Percentiles rank a stretch among this genome's conserved stretches.
Conservation (phyloP, 345 rosid species). For the Heritiera fomes region DNA sequence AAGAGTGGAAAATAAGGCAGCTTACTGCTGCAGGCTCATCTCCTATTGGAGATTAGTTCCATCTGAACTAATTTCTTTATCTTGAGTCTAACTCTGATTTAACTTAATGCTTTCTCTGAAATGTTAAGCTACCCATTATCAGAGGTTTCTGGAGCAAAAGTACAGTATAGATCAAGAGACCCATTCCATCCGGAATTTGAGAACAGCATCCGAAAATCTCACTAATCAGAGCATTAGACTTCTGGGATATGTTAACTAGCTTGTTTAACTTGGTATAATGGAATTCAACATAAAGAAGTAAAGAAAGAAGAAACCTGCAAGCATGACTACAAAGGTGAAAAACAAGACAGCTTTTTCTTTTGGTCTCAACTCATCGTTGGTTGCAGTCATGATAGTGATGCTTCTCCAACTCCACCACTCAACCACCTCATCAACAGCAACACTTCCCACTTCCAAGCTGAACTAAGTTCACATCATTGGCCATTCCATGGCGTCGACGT, state of each 20-base stretch:
- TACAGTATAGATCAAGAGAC: conserved; percentile 30
- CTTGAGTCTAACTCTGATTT: conserved; percentile 12
- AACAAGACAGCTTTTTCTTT: not conserved
- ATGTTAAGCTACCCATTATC: conserved; percentile 3
- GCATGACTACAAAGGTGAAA: conserved; percentile 1
- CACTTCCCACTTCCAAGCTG: not conserved
- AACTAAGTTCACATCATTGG: not conserved
- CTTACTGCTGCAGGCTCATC: not conserved
- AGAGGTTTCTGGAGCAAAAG: conserved; percentile 5
- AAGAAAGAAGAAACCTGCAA: not conserved
- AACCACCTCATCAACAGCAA: conserved; percentile 28
- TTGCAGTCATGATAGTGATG: conserved; percentile 29
- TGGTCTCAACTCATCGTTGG: not conserved
- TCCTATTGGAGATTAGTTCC: not conserved
- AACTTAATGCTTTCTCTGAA: conserved; percentile 19
- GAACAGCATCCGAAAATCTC: not conserved
- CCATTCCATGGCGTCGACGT: conserved; percentile 6
- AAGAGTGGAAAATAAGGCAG: not conserved
- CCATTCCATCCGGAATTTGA: conserved; percentile 21
- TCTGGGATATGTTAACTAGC: not conserved
- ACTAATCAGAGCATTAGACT: not conserved
- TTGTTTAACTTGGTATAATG: not conserved
- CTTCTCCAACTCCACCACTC: conserved; percentile 46
- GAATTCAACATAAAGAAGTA: not conserved
- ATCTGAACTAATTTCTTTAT: not conserved